Percentiles rank a stretch among this genome's conserved stretches.
Conservation (phyloP, 2,329 filamentous ascomycete species). For the Phaeosphaeriaceae sp. region DNA sequence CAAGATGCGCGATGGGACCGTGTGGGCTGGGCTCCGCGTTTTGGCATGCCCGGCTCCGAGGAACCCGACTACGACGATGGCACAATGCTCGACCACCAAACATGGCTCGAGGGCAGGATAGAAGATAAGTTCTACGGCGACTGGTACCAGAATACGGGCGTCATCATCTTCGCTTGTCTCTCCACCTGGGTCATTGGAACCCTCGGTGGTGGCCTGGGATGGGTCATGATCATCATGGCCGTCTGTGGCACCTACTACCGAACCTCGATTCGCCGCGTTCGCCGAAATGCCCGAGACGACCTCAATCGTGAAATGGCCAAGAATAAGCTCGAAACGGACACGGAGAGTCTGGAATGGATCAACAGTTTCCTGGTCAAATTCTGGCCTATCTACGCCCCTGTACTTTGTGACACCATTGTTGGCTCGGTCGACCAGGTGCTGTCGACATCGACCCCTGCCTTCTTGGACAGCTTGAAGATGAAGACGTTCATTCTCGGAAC, state of each 20-base stretch:
- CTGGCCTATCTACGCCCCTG: conserved; percentile 97
- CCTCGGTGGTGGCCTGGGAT: conserved; percentile 87
- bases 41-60: conserved; percentile 65
- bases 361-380: conserved; percentile 99
- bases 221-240: conserved; percentile 93
- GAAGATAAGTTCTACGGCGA: conserved; percentile 93
- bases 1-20: conserved; percentile 56
- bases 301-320: conserved; percentile 88
- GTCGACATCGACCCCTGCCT: conserved; percentile 87
- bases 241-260: conserved; percentile 94
- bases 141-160: conserved; percentile 97
- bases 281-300: conserved; percentile 95
- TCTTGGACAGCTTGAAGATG: conserved; percentile 91
- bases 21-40: conserved; percentile 88
- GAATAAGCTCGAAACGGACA: conserved; percentile 84
- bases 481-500: conserved; percentile 93
- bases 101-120: conserved; percentile 81
- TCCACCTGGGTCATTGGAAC: conserved; percentile 88
- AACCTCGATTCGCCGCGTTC: conserved; percentile 89
- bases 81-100: conserved; percentile 84
- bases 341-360: conserved; percentile 96
- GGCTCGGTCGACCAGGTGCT: conserved; percentile 95
- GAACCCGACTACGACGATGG: conserved; percentile 62
- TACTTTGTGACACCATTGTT: conserved; percentile 89
- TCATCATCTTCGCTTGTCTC: conserved; percentile 92